Percentiles rank a stretch among this genome's conserved stretches.
phyloP scores from a whole-genome alignment of 2,329 filamentous ascomycete genomes.

The Diaporthe citrichinensis region DNA sequence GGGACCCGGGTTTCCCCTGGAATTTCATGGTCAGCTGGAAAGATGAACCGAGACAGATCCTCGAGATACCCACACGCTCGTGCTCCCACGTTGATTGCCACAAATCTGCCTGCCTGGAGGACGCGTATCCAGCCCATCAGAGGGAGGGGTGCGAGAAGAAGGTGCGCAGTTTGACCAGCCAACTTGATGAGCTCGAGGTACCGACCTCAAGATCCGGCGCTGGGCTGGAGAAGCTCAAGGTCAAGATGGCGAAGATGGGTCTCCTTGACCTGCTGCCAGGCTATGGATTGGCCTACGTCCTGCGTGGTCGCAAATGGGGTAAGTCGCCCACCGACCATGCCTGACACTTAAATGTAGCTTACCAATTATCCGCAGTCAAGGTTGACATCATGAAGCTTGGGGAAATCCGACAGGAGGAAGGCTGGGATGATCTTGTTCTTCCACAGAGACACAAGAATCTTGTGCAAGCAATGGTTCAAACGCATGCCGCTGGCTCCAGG shows the following conservation, averaged over 20 bases:
- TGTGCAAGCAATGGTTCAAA: conserved; percentile 49
- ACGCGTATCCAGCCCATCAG: neutral
- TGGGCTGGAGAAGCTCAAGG: conserved; percentile 34
- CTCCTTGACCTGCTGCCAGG: conserved; percentile 45
- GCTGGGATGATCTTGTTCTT: conserved; percentile 49
- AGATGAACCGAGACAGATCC: neutral
- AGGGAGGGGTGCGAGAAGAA: neutral
- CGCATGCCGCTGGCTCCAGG: conserved; percentile 38
- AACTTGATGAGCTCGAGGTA: conserved; percentile 41
- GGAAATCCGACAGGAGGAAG: conserved; percentile 40
- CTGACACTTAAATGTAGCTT: neutral
- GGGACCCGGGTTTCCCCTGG: neutral
- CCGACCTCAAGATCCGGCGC: neutral
- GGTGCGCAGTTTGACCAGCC: neutral
- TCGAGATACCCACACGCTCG: neutral
- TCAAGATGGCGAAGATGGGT: conserved; percentile 40
- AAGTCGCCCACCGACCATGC: conserved; percentile 22
- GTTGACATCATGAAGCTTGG: conserved; percentile 43
- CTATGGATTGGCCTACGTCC: conserved; percentile 45
- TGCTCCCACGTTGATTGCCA: neutral
- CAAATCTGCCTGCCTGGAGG: neutral
- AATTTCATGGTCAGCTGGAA: neutral
- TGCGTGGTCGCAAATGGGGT: conserved; percentile 50
- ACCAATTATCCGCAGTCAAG: conserved; percentile 31
- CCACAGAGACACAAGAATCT: conserved; percentile 48